Percentiles rank a stretch among this genome's conserved stretches.
phyloP scores from a whole-genome alignment of 345 rosid genomes.

The Arabis hirsuta region DNA sequence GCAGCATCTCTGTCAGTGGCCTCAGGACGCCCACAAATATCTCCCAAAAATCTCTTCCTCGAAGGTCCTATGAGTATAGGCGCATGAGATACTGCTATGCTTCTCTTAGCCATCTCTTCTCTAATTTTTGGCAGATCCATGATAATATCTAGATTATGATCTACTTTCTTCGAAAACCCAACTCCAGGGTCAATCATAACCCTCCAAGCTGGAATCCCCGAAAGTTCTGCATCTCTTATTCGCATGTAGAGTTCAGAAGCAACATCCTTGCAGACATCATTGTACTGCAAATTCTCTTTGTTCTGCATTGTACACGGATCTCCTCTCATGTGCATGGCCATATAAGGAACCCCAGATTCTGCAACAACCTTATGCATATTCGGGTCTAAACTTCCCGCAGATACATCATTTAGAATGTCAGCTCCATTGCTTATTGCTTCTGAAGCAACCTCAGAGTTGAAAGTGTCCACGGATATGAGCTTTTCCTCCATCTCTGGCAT shows the following conservation, averaged over 20 bases:
- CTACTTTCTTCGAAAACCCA: slow-evolving; percentile 81
- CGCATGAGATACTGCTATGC: slow-evolving; percentile 69
- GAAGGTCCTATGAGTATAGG: slow-evolving; percentile 85
- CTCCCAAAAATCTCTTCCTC: slow-evolving; percentile 86
- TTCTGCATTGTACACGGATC: slow-evolving; percentile 88
- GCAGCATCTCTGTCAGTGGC: slow-evolving; percentile 90
- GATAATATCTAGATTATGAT: slow-evolving; percentile 76
- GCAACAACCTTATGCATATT: slow-evolving; percentile 69
- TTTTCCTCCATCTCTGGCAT: slow-evolving; percentile 93
- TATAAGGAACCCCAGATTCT: slow-evolving; percentile 69
- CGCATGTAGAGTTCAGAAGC: slow-evolving; percentile 65
- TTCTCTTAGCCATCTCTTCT: slow-evolving; percentile 67
- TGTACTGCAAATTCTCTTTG: slow-evolving; percentile 65
- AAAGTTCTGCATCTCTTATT: slow-evolving; percentile 67
- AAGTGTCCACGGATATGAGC: slow-evolving; percentile 81
- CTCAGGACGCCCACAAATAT: slow-evolving; percentile 60
- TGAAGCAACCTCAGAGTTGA: slow-evolving; percentile 83
- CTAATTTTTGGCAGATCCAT: slow-evolving; percentile 59
- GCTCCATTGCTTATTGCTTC: slow-evolving; percentile 83
- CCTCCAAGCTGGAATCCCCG: slow-evolving; percentile 93
- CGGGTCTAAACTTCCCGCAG: slow-evolving; percentile 74
- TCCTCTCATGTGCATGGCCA: slow-evolving; percentile 97
- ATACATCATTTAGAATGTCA: slow-evolving; percentile 83
- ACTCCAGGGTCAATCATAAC: slow-evolving; percentile 85
- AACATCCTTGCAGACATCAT: slow-evolving; percentile 71